Conservation (phyloP, 345 rosid genomes). For the Capsella bursapastoris region DNA sequence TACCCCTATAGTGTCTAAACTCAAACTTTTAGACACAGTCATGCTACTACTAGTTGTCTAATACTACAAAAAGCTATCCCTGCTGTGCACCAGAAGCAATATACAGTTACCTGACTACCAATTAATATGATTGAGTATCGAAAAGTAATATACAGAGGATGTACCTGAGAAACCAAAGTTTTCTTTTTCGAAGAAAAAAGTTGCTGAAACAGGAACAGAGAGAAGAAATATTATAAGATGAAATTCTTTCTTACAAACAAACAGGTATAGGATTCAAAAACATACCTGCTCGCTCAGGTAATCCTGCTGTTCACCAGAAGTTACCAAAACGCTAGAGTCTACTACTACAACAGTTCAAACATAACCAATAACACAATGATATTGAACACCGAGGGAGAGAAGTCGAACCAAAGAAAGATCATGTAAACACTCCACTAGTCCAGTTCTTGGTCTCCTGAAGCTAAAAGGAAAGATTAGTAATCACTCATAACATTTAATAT, state of each 20-base stretch:
- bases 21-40: too few relatives aligned
- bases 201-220: not conserved
- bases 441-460: not conserved
- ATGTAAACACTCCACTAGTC: not conserved
- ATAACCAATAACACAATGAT: not conserved
- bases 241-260: not conserved
- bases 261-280: not conserved
- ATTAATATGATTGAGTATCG: too few relatives aligned
- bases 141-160: too few relatives aligned
- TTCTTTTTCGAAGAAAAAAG: not conserved
- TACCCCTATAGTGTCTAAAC: not conserved
- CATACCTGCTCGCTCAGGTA: not conserved
- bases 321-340: constrained; percentile 27
- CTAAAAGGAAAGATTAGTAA: too few relatives aligned
- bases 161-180: not conserved
- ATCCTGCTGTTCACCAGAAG: not conserved
- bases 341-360: not conserved
- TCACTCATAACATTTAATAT: too few relatives aligned
- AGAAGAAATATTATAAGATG: too few relatives aligned
- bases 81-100: not conserved
- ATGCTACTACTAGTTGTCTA: too few relatives aligned
- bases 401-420: not conserved
- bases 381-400: not conserved
- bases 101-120: not conserved
- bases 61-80: too few relatives aligned